A percentile compares a stretch with the other conserved stretches of the same genome.
phyloP scores from a whole-genome alignment of 768 basidiomycete genomes.

The Serendipita sp. region DNA sequence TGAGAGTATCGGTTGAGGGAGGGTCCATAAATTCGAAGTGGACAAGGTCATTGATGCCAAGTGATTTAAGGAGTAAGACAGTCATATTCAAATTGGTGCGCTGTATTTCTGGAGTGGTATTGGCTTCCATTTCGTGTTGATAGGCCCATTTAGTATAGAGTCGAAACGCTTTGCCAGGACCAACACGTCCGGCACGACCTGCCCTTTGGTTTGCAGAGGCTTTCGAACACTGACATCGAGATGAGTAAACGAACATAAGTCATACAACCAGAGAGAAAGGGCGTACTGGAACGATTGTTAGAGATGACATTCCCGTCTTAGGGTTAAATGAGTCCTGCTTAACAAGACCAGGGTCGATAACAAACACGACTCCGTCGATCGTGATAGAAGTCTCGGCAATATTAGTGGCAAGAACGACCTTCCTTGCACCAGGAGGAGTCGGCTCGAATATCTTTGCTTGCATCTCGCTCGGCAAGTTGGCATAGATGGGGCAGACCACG shows the following conservation, averaged over 20 bases:
- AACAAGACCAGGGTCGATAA: slow-evolving; percentile 97
- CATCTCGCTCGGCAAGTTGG: slow-evolving; percentile 98
- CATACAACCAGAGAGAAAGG: neutral
- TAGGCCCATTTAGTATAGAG: slow-evolving; percentile 98
- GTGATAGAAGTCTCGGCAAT: slow-evolving; percentile 99
- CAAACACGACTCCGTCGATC: slow-evolving; percentile 97
- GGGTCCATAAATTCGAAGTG: slow-evolving; percentile 98
- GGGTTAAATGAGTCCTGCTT: slow-evolving; percentile 99
- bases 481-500: slow-evolving; percentile 94
- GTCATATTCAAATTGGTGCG: slow-evolving; percentile 96
- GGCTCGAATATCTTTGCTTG: slow-evolving; percentile 99
- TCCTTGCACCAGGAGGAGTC: slow-evolving; percentile 88
- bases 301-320: slow-evolving; percentile 92
- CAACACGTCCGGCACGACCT: slow-evolving; percentile 93
- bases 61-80: slow-evolving; percentile 83
- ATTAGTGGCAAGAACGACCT: slow-evolving; percentile 96
- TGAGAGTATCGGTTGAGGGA: slow-evolving; percentile 93
- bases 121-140: slow-evolving; percentile 86
- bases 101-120: slow-evolving; percentile 97
- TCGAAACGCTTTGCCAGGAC: slow-evolving; percentile 96
- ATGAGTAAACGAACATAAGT: neutral
- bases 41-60: slow-evolving; percentile 96
- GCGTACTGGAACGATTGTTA: slow-evolving; percentile 86
- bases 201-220: slow-evolving; percentile 96
- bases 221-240: slow-evolving; percentile 60